Base-by-base conservation (phyloP, 257 asterid species). In the Misopates orontium region DNA sequence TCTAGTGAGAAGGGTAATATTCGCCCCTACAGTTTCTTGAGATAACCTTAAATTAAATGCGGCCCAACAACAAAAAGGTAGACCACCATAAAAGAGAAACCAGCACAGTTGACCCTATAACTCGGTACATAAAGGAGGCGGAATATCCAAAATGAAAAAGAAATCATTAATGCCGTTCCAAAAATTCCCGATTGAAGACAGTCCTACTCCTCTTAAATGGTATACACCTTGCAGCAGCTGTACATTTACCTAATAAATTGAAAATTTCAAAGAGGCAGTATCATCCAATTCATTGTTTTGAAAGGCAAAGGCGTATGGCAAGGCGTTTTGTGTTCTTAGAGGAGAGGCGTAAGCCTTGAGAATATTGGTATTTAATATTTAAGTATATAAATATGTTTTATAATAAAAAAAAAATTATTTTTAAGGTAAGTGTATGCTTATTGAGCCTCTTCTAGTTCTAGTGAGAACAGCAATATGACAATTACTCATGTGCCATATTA, bases 11-110 rank as follows among this genome's bases (percentile, higher is more conserved):
- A n/a, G n/a, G n/a, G 88, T 66, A 22, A 90, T 76, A 75, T 76
- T 86, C 76, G 96, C 4, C 82, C 89, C 88, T 88, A 95, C 64
- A 84, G 22, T 77, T 82, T 73, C 68, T 68, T 66, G 44, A 16
- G 64, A 32, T 21, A 36, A 23, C 1, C 3, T 7, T 51, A 79
- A 51, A 76, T 66, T 74, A 77, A 68, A 77, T 74, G 62, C 52
- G 55, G 50, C 24, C 69, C 28, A 69, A 39, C 41, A 28, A 36
- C 55, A 77, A 58, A 74, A 44, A 67, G 24, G 32, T 39, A 20
- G 64, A 67, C 21, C 15, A 50, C 28, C 31, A 57, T 22, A 60
- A 55, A 45, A 49, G 60, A 60, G 20, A 53, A 62, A 53, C 64
- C 75, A 60, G 51, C 50, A 28, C 63, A 47, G 42, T 18, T 20